Conservation (phyloP, 768 basidiomycete genomes). For the Auriculariales sp. region DNA sequence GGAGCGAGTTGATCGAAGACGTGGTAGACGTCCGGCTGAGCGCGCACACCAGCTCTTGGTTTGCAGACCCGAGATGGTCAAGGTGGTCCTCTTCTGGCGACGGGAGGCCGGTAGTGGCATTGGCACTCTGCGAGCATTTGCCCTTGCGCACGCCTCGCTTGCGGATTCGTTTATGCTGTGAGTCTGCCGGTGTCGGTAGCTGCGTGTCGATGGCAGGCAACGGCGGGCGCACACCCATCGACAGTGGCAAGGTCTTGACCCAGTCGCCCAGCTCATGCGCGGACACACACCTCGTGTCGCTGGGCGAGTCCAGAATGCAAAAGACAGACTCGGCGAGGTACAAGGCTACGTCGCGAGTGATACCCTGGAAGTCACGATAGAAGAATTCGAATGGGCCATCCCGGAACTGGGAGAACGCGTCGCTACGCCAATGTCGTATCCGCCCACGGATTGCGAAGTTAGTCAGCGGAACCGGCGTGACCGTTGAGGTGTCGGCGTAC, state of each 20-base stretch:
- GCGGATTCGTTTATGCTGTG: conserved; percentile 40
- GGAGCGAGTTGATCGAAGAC: neutral
- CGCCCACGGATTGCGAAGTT: conserved; percentile 80
- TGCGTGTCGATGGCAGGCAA: neutral
- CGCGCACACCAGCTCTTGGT: neutral
- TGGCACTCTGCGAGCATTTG: conserved; percentile 35
- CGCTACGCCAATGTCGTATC: conserved; percentile 71
- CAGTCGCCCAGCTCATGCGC: conserved; percentile 80
- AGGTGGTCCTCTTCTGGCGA: neutral
- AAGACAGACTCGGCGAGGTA: conserved; percentile 79
- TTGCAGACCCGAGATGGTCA: neutral
- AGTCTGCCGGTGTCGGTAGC: conserved; percentile 15
- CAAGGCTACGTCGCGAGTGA: conserved; percentile 74
- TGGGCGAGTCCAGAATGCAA: conserved; percentile 53
- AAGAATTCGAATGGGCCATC: conserved; percentile 74
- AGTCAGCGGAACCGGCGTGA: conserved; percentile 3
- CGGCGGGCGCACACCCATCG: conserved; percentile 27
- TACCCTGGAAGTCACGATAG: conserved; percentile 78
- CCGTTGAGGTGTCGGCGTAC: conserved; percentile 26
- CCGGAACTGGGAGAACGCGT: conserved; percentile 61
- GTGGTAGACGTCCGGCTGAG: conserved; percentile 4
- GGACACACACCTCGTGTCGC: conserved; percentile 50
- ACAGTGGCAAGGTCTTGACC: conserved; percentile 65
- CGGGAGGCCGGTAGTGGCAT: neutral
- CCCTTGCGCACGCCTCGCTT: conserved; percentile 80